phyloP scores from a whole-genome alignment of 208 protist species.

The Crithidia thermophila region DNA sequence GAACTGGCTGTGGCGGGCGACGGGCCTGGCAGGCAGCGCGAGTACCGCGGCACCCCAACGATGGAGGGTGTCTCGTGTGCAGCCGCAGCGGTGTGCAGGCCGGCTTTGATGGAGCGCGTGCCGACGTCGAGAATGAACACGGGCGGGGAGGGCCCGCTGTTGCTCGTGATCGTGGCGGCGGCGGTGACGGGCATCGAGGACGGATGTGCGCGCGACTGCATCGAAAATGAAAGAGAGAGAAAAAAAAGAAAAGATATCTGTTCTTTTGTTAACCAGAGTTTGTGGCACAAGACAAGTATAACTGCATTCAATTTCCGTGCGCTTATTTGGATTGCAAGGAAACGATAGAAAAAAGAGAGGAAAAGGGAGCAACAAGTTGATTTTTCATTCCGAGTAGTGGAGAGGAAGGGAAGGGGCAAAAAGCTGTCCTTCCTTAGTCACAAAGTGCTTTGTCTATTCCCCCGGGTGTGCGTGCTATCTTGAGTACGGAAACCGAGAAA shows the following conservation, averaged over 20 bases:
- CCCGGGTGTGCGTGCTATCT: too few relatives aligned
- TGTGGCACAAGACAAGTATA: too few relatives aligned
- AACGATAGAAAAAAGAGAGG: not conserved
- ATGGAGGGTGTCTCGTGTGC: slow-evolving; percentile 39
- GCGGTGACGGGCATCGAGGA: not conserved
- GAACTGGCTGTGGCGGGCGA: not conserved
- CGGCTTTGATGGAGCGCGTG: slow-evolving; percentile 48
- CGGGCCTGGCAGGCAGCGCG: slow-evolving; percentile 27
- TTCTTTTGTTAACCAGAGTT: not conserved
- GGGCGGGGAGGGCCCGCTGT: not conserved
- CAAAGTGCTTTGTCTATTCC: too few relatives aligned
- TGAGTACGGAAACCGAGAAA: too few relatives aligned
- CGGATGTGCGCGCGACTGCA: not conserved
- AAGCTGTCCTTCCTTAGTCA: too few relatives aligned
- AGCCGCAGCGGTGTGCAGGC: slow-evolving; percentile 26
- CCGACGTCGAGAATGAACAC: slow-evolving; percentile 60
- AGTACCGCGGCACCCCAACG: slow-evolving; percentile 45
- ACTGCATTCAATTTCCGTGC: too few relatives aligned
- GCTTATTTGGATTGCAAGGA: not conserved
- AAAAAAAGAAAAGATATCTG: slow-evolving; percentile 2
- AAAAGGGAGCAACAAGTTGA: not conserved
- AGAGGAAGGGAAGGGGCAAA: too few relatives aligned
- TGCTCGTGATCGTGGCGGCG: not conserved
- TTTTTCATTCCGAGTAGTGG: too few relatives aligned
- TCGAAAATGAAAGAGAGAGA: not conserved